Evolutionary conservation across 2,329 filamentous ascomycete species (phyloP), one percentile per base, ranked within the genome.

Genomic region (Aspergillus sp.): DNA sequence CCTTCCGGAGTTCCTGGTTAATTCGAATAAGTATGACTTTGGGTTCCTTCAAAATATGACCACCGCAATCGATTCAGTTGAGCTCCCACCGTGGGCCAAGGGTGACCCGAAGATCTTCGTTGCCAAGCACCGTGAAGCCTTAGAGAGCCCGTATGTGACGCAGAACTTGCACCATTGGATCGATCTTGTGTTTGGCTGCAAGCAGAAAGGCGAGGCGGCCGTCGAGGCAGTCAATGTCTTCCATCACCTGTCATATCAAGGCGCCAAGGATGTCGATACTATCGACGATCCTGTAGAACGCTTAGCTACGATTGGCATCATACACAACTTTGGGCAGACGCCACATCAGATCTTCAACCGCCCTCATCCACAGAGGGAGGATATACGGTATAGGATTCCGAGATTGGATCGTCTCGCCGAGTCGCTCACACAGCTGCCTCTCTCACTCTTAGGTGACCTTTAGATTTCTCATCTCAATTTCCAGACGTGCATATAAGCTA

Each of bases 281-380:
- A 97, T 99, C 54, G 84, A 87, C 7, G 93, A 97, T 66, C 88
- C 89, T 0, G 84, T 93, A 51, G 92, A 97, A 70, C 82, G 91
- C 41, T 79, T 91, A 6, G 89, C 93, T 4, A 93, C 91, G 0
- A 96, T 96, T 49, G 90, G 90, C 32, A 95, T 96, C 60, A 97
- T 99, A 62, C 93, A 99, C 72, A 97, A 97, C 63, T 99, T 99
- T 70, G 94, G 94, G 0, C 94, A 99, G 70, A 99, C 95, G 1
- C 94, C 95, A 1, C 89, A 95, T 62, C 95, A 99, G 69, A 88
- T 97, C 14, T 99, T 97, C 69, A 82, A 84, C 42, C 87, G 87
- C 53, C 80, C 88, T 11, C 94, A 99, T 70, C 86, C 88, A 3
- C 75, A 82, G n/a, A 83, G 87, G 13, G 91, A 95, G 59, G 82